Evolutionary conservation across 1,284 basidiomycete species (phyloP), one percentile per base, ranked within the genome.

Genomic region (Ustilago loliicola): DNA sequence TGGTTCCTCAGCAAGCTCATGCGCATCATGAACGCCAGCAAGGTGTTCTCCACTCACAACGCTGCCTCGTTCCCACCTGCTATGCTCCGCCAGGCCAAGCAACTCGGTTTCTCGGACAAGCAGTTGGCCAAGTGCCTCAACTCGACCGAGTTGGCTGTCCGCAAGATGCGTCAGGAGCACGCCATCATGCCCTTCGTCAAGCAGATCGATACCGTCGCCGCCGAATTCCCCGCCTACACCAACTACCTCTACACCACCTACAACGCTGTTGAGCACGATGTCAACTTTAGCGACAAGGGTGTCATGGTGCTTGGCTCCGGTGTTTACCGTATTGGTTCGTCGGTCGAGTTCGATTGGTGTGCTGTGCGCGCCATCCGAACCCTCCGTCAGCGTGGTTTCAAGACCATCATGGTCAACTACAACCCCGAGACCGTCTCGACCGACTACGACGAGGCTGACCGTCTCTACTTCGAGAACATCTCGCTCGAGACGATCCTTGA

Each of bases 291-390:
- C 64, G 97, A 99, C 85, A 91, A 93, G 72, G 96, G 96, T 82
- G 92, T 98, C 72, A 97, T 99, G 91, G 96, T 98, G 15, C 91
- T 98, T 36, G 97, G 96, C 30, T 98, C 97, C 29, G 96, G 96
- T 81, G 96, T 98, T 19, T 99, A 99, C 88, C 93, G 97, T 66
- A 99, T 99, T 82, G 96, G 97, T 38, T 98, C 95, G 1, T 98
- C 95, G 1, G 97, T 99, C 87, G 97, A 99, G 88, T 99, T 99
- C 88, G 96, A 99, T 87, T 99, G 96, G 97, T 99, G 96, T 88
- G 96, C 96, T 21, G 97, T 99, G 58, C 92, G 96, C 59, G 95
- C 96, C 30, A 98, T 98, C 87, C 90, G 96, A 78, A 98, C 96
- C 1, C 90, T 99, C 48, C 94, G 96, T 68, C 93, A 96, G 51